phyloP scores from a whole-genome alignment of 495 filamentous ascomycete genomes.

The Aspergillus heteromorphus region DNA sequence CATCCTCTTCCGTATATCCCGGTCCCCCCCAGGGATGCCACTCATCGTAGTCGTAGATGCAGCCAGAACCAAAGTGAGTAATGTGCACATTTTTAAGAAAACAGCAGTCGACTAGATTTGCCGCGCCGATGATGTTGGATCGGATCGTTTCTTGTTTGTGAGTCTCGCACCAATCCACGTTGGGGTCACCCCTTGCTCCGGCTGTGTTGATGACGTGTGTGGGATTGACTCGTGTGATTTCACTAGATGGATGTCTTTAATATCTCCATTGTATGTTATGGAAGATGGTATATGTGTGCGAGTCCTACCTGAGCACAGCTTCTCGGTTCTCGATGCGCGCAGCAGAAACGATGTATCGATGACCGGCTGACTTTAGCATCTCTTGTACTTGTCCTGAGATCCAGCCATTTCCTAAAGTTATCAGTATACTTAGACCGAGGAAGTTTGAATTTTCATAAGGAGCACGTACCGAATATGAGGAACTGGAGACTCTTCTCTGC shows the following conservation, averaged over 20 bases:
- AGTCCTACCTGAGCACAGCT: background rate
- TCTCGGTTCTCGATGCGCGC: conserved; percentile 3
- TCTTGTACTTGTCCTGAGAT: conserved; percentile 10
- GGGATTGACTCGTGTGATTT: background rate
- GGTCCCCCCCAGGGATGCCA: background rate
- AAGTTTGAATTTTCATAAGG: background rate
- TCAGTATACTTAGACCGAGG: background rate
- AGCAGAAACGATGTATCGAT: background rate
- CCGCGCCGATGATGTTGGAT: conserved; percentile 2
- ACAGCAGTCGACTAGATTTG: conserved; percentile 2
- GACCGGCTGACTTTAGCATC: background rate
- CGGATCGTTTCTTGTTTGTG: conserved; percentile 1
- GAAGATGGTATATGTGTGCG: no score
- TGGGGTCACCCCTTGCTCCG: background rate
- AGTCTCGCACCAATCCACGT: conserved; percentile 4
- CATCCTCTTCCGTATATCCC: background rate
- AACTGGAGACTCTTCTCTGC: background rate
- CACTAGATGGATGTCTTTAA: background rate
- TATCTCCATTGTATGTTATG: background rate
- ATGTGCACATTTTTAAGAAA: background rate
- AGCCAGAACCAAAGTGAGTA: background rate
- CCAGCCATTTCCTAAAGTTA: background rate
- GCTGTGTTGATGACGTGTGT: conserved; percentile 3
- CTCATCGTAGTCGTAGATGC: background rate
- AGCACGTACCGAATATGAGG: background rate